Conservation (phyloP, 2,329 filamentous ascomycete genomes). For the Ascochyta lentis region DNA sequence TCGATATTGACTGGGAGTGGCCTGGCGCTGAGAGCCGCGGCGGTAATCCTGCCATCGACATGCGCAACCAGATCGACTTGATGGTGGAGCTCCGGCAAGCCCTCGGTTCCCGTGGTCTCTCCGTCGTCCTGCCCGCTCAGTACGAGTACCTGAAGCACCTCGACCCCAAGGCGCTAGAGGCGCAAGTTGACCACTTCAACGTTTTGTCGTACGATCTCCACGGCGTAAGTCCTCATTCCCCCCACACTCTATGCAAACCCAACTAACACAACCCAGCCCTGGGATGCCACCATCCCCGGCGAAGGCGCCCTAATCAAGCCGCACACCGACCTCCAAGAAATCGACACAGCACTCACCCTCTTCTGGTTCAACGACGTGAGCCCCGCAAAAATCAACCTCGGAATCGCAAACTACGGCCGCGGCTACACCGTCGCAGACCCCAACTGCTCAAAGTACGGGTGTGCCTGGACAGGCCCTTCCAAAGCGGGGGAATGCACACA, state of each 20-base stretch:
- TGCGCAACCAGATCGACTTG: slow-evolving; percentile 27
- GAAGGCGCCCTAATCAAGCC: slow-evolving; percentile 44
- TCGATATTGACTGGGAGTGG: slow-evolving; percentile 58
- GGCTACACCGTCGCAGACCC: slow-evolving; percentile 35
- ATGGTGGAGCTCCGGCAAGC: slow-evolving; percentile 31
- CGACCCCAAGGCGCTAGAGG: slow-evolving; percentile 31
- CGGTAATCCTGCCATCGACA: slow-evolving; percentile 47
- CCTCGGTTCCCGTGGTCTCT: slow-evolving; percentile 30
- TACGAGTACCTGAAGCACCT: slow-evolving; percentile 38
- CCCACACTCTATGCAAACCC: background rate
- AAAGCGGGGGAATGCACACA: slow-evolving; percentile 29
- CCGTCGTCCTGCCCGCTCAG: slow-evolving; percentile 34
- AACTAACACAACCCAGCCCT: slow-evolving; percentile 5
- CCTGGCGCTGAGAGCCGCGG: slow-evolving; percentile 42
- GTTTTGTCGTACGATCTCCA: slow-evolving; percentile 58
- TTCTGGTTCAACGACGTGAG: slow-evolving; percentile 56
- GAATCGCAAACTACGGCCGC: slow-evolving; percentile 57
- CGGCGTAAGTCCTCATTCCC: slow-evolving; percentile 33
- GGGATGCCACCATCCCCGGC: slow-evolving; percentile 18
- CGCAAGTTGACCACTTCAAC: slow-evolving; percentile 52
- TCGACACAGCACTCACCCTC: slow-evolving; percentile 51
- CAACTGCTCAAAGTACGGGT: slow-evolving; percentile 29
- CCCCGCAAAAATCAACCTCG: slow-evolving; percentile 53
- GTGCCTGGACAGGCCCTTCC: slow-evolving; percentile 26
- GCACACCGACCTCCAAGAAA: slow-evolving; percentile 59